Conservation (phyloP, 2,329 filamentous ascomycete genomes). For the Aureobasidium sp. region DNA sequence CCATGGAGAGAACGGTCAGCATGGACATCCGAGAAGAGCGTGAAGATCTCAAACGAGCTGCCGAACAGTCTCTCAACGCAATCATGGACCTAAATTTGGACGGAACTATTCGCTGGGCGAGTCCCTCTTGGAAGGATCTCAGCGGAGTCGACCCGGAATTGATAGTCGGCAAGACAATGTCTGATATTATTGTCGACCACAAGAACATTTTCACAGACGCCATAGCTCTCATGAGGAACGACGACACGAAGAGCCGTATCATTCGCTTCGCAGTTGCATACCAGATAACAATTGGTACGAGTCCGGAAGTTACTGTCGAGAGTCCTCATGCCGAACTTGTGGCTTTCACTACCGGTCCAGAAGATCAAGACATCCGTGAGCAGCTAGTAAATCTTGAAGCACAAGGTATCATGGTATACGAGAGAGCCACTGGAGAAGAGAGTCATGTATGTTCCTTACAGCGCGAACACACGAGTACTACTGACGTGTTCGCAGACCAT, state of each 20-base stretch:
- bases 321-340: neutral
- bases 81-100: constrained; percentile 91
- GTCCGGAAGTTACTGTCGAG: neutral
- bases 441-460: constrained; percentile 61
- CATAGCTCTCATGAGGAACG: constrained; percentile 80
- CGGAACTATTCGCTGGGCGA: constrained; percentile 88
- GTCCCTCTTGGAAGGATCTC: constrained; percentile 89
- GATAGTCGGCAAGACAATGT: constrained; percentile 68
- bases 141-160: constrained; percentile 69
- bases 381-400: constrained; percentile 75
- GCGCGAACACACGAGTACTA: constrained; percentile 21
- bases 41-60: constrained; percentile 88
- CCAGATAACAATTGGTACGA: neutral
- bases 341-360: constrained; percentile 20
- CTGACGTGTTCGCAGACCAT: constrained; percentile 61
- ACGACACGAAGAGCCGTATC: constrained; percentile 87
- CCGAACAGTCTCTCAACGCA: constrained; percentile 91
- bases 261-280: constrained; percentile 70
- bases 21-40: constrained; percentile 88
- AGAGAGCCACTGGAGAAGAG: constrained; percentile 74
- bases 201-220: constrained; percentile 73
- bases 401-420: constrained; percentile 97
- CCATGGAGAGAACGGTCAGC: constrained; percentile 60
- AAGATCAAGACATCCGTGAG: constrained; percentile 25
- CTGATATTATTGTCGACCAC: constrained; percentile 74